Evolutionary conservation across 352 stramenopile genomes (phyloP).

Genomic region (Lagenidium giganteum): DNA sequence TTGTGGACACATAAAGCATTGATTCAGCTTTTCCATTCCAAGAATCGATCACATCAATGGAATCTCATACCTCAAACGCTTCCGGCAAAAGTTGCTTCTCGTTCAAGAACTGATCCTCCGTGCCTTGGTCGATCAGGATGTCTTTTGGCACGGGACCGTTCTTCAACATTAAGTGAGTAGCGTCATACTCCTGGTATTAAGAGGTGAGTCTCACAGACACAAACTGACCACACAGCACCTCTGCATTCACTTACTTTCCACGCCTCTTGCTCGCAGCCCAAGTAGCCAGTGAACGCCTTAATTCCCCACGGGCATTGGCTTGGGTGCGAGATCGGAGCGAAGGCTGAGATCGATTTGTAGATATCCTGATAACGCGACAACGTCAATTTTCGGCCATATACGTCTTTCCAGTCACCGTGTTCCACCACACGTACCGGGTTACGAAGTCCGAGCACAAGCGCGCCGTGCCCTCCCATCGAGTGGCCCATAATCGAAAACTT

Average conservation of each 20-base stretch:
- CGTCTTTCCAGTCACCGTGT: no score
- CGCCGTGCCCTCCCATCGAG: constrained; percentile 95
- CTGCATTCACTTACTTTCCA: no score
- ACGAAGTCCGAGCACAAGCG: constrained; percentile 91
- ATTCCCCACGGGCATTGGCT: constrained; percentile 94
- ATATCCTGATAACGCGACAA: no score
- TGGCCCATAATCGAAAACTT: constrained; percentile 91
- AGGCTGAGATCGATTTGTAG: constrained; percentile 92
- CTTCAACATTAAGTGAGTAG: constrained; percentile 80
- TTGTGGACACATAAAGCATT: no score
- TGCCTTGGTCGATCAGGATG: constrained; percentile 87
- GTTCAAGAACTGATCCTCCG: constrained; percentile 77
- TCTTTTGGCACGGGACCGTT: constrained; percentile 47
- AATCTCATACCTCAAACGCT: no score
- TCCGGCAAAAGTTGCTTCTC: constrained; percentile 87
- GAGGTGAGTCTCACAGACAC: no score
- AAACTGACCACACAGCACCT: no score
- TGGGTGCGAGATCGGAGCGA: constrained; percentile 95
- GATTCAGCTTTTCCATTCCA: no score
- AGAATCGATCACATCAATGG: no score
- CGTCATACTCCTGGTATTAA: no score
- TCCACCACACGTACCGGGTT: no score
- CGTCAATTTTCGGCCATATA: no score
- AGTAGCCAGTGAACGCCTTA: constrained; percentile 96
- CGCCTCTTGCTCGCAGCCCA: constrained; percentile 81